Evolutionary conservation across 192 early-diverging fungal species (phyloP).

Genomic region (Rhizoclosmatium sp.): DNA sequence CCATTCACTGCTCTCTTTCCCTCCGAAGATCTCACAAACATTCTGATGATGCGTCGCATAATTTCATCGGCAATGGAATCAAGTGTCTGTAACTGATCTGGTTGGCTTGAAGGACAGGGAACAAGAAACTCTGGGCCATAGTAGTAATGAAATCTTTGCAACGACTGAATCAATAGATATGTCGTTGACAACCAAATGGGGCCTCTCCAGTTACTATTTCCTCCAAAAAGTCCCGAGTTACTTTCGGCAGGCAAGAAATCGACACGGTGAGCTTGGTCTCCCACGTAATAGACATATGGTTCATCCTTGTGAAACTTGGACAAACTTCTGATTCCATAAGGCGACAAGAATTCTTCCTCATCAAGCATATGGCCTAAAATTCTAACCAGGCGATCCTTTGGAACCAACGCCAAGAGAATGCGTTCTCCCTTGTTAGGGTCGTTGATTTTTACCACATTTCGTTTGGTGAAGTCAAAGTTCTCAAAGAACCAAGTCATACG

Average conservation of each 20-base stretch:
- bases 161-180: conserved; percentile 29
- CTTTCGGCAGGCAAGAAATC: conserved; percentile 57
- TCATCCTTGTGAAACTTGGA: conserved; percentile 57
- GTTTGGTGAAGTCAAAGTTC: conserved; percentile 40
- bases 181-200: conserved; percentile 40
- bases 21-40: conserved; percentile 42
- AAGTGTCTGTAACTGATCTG: conserved; percentile 18
- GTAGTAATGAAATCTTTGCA: conserved; percentile 43
- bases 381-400: conserved; percentile 47
- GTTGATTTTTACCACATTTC: conserved; percentile 41
- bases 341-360: conserved; percentile 58
- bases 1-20: conserved; percentile 55
- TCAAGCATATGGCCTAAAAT: conserved; percentile 56
- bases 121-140: conserved; percentile 34
- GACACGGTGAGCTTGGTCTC: conserved; percentile 52
- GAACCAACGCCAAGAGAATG: conserved; percentile 52
- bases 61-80: conserved; percentile 38
- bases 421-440: conserved; percentile 31
- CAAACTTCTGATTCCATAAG: conserved; percentile 57
- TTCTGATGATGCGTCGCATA: conserved; percentile 38
- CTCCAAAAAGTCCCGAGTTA: conserved; percentile 46
- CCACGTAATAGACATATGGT: conserved; percentile 55
- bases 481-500: conserved; percentile 52
- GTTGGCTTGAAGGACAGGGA: conserved; percentile 23
- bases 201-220: conserved; percentile 50